Evolutionary conservation across 305 asterid species (phyloP).

Genomic region (Solanum hybrid): DNA sequence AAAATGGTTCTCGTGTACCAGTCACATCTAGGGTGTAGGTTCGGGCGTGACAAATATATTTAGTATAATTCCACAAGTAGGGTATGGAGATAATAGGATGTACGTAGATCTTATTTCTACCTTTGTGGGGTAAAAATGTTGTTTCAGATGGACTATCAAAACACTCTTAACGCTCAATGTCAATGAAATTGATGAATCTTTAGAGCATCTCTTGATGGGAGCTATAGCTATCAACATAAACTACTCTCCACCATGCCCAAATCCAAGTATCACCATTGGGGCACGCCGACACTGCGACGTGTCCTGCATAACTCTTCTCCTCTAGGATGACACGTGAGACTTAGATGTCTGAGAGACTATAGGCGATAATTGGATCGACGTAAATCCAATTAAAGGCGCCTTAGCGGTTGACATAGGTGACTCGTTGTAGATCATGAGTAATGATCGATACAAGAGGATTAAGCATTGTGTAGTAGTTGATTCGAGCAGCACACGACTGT

Average conservation of each 20-base stretch:
- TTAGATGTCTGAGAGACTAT: background rate
- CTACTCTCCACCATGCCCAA: too few relatives aligned
- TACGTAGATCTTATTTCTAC: too few relatives aligned
- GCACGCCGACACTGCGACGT: background rate
- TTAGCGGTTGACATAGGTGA: background rate
- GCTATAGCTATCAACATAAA: too few relatives aligned
- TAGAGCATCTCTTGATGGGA: too few relatives aligned
- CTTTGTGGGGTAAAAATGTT: too few relatives aligned
- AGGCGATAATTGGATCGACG: background rate
- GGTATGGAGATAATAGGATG: too few relatives aligned
- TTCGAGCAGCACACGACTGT: background rate
- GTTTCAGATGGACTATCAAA: too few relatives aligned
- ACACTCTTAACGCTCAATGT: too few relatives aligned
- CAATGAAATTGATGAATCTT: too few relatives aligned
- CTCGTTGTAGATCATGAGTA: slow-evolving; percentile 8
- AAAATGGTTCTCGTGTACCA: too few relatives aligned
- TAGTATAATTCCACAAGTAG: background rate
- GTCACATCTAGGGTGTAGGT: too few relatives aligned
- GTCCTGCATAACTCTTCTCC: background rate
- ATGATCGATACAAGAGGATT: slow-evolving; percentile 8
- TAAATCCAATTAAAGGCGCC: background rate
- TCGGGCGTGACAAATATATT: too few relatives aligned
- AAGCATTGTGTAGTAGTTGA: background rate
- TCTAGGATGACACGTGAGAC: slow-evolving; percentile 1
- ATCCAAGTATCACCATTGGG: background rate